These are phyloP conservation scores for Podospora bellae-mahoneyi DNA, from an alignment of 495 filamentous ascomycete genomes.

Conservation along the genomic window DNA sequence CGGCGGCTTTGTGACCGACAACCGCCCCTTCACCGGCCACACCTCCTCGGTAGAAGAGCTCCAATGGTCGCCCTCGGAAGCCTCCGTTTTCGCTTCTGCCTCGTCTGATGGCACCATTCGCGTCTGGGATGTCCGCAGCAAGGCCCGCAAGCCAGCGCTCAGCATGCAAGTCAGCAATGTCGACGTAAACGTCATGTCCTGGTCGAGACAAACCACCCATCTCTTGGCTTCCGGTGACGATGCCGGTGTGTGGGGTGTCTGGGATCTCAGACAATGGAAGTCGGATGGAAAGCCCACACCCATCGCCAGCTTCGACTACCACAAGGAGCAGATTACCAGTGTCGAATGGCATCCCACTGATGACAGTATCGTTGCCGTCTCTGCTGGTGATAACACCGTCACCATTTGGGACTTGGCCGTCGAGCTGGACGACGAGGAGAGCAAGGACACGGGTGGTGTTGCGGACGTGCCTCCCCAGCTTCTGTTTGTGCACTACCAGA, in stretches of 20 bases:
- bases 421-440: slow-evolving; percentile 95
- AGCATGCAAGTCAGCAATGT: slow-evolving; percentile 77
- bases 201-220: slow-evolving; percentile 81
- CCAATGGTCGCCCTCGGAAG: slow-evolving; percentile 91
- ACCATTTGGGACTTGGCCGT: slow-evolving; percentile 97
- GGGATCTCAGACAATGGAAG: slow-evolving; percentile 95
- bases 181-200: slow-evolving; percentile 95
- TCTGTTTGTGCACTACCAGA: slow-evolving; percentile 94
- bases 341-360: slow-evolving; percentile 97
- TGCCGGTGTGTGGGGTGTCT: slow-evolving; percentile 91
- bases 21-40: slow-evolving; percentile 76
- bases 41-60: slow-evolving; percentile 85
- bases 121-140: slow-evolving; percentile 90
- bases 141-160: slow-evolving; percentile 77
- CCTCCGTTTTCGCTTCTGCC: slow-evolving; percentile 87
- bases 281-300: slow-evolving; percentile 62
- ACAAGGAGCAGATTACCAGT: slow-evolving; percentile 91
- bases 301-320: slow-evolving; percentile 87
- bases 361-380: slow-evolving; percentile 89
- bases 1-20: slow-evolving; percentile 82
- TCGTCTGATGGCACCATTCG: slow-evolving; percentile 92
- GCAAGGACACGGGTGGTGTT: slow-evolving; percentile 78
- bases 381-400: slow-evolving; percentile 87
- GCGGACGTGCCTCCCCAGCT: slow-evolving; percentile 90
- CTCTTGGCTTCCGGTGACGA: slow-evolving; percentile 91